Conservation (phyloP, 2,329 filamentous ascomycete genomes). For the Cladophialophora immunda region DNA sequence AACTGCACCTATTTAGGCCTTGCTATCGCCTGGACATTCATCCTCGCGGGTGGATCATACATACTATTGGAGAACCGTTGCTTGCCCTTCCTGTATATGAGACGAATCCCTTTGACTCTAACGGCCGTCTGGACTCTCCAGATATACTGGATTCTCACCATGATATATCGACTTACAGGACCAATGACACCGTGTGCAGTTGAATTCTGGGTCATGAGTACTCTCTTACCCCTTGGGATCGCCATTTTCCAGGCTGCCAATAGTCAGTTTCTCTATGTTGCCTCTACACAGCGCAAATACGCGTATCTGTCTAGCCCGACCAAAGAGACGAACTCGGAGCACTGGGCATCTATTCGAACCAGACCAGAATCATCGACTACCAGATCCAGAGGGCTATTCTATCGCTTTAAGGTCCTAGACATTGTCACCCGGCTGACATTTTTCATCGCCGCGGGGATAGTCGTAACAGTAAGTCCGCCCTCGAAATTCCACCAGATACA, state of each 20-base stretch:
- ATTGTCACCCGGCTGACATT: too few species aligned
- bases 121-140: slow-evolving; percentile 42
- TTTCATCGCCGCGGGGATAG: too few species aligned
- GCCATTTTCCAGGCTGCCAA: slow-evolving; percentile 65
- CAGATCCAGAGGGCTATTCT: too few species aligned
- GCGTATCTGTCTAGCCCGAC: not conserved
- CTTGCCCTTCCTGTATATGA: slow-evolving; percentile 41
- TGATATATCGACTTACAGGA: slow-evolving; percentile 42
- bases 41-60: slow-evolving; percentile 15
- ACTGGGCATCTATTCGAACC: slow-evolving; percentile 1
- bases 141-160: slow-evolving; percentile 41
- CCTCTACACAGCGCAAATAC: too few species aligned
- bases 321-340: not conserved
- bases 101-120: slow-evolving; percentile 41
- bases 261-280: slow-evolving; percentile 3
- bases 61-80: slow-evolving; percentile 28
- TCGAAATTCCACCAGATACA: too few species aligned
- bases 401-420: too few species aligned
- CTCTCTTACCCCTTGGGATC: slow-evolving; percentile 68
- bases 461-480: too few species aligned
- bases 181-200: slow-evolving; percentile 54
- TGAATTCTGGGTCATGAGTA: slow-evolving; percentile 71
- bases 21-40: slow-evolving; percentile 27
- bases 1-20: not conserved
- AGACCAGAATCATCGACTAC: too few species aligned